Evolutionary conservation across 176 grass and related monocot species (phyloP), one percentile per base, ranked within the genome.

Genomic region (Bolboschoenus planiculmis): DNA sequence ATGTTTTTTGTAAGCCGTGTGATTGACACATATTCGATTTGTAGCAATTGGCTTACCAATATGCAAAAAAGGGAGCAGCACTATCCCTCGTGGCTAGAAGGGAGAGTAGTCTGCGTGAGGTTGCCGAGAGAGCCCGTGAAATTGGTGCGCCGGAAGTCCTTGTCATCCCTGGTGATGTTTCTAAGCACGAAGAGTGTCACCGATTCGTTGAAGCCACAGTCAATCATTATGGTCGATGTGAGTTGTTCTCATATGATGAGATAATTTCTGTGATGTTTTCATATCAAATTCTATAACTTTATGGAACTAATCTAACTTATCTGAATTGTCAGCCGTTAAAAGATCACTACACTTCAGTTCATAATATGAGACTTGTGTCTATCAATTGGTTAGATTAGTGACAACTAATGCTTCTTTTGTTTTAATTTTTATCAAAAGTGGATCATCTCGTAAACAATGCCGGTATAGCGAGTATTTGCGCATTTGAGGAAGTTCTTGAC

Each of bases 381-480:
- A 27, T 60, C 54, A n/a, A 21, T 30, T 66, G 62, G 62, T 72
- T 43, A 5, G 11, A 24, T 1, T 31, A 18, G 24, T 63, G 31
- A 67, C 11, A 42, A n/a, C 58, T 66, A 64, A 57, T 46, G 36
- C 33, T 7, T 0, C 18, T 16, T 44, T 57, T 0, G 7, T 55
- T 37, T 27, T 5, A 51, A 10, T 33, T 75, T 24, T 81, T 15
- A 59, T 14, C 31, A 67, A 10, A 26, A 94, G 92, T 94, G 85
- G 92, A 91, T 79, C 89, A 91, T 88, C 87, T 94, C 4, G 87
- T 91, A 40, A 94, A 89, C 75, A 94, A 88, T 86, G 89, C 89
- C 11, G 92, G 89, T 14, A 11, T 94, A 21, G 79, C 53, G 1
- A 84, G 34, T 39, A 75, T 86, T 16, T 88, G 87, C 68, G 87